phyloP scores from a whole-genome alignment of 495 filamentous ascomycete genomes.

The Diplogelasinospora grovesii region DNA sequence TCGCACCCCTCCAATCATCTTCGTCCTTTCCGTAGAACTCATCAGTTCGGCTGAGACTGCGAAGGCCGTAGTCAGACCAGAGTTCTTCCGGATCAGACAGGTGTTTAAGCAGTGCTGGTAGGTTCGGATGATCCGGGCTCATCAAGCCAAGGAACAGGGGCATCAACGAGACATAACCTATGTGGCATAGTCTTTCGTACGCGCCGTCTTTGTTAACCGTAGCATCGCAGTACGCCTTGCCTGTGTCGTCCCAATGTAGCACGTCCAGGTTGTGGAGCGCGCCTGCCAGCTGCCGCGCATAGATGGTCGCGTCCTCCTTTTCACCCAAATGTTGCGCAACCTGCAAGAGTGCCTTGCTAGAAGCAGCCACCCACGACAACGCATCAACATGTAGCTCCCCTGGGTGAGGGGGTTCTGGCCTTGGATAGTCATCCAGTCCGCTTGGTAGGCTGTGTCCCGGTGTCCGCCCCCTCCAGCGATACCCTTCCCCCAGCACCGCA shows the following conservation, averaged over 20 bases:
- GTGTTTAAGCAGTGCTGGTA: slow-evolving; percentile 65
- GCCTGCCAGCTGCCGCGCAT: slow-evolving; percentile 59
- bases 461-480: slow-evolving; percentile 87
- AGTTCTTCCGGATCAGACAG: slow-evolving; percentile 69
- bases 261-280: slow-evolving; percentile 80
- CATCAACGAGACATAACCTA: slow-evolving; percentile 88
- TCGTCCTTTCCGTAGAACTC: slow-evolving; percentile 76
- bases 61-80: slow-evolving; percentile 73
- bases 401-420: slow-evolving; percentile 87
- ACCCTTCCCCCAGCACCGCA: slow-evolving; percentile 72
- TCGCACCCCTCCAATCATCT: slow-evolving; percentile 89
- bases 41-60: slow-evolving; percentile 74
- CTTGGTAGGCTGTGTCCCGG: slow-evolving; percentile 77
- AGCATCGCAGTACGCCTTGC: slow-evolving; percentile 77
- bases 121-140: slow-evolving; percentile 60
- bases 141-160: slow-evolving; percentile 75
- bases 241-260: slow-evolving; percentile 73
- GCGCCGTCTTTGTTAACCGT: slow-evolving; percentile 87
- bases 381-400: slow-evolving; percentile 90
- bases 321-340: slow-evolving; percentile 66
- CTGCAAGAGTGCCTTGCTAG: slow-evolving; percentile 66
- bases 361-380: slow-evolving; percentile 90
- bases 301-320: slow-evolving; percentile 61
- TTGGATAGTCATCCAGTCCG: slow-evolving; percentile 87
- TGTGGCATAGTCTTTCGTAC: slow-evolving; percentile 75